A percentile compares a stretch with the other conserved stretches of the same genome.
Evolutionary conservation across 2,329 filamentous ascomycete genomes (phyloP).

Genomic region (Botrytis deweyae): DNA sequence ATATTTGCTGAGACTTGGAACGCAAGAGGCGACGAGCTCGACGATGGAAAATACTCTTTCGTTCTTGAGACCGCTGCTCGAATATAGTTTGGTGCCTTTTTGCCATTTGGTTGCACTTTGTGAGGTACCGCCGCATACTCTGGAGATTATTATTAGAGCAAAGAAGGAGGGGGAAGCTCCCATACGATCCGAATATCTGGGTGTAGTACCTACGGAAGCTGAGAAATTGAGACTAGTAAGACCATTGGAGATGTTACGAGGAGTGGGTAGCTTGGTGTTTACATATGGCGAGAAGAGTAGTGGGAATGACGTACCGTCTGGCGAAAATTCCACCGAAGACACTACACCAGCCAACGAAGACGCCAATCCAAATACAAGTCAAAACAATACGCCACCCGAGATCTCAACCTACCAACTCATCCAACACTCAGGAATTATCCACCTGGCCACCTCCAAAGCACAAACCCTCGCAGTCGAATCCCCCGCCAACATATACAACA

Average conservation of each 20-base stretch:
- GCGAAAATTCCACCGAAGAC: background rate
- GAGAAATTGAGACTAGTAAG: background rate
- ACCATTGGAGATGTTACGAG: background rate
- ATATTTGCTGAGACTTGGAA: background rate
- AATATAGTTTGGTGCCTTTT: constrained; percentile 1
- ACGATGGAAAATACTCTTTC: background rate
- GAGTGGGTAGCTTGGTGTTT: background rate
- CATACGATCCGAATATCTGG: background rate
- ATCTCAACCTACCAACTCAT: background rate
- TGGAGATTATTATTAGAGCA: background rate
- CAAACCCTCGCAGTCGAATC: background rate
- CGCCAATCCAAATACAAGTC: background rate
- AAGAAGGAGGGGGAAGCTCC: background rate
- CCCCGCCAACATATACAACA: background rate
- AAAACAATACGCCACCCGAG: background rate
- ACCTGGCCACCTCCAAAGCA: background rate
- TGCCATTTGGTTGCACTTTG: background rate
- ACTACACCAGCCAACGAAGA: background rate
- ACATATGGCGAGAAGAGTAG: background rate
- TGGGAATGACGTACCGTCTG: background rate
- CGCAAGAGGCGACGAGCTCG: background rate
- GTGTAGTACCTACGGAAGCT: background rate
- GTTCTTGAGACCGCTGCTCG: background rate
- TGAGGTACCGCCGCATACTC: background rate
- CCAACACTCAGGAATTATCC: background rate